Percentiles rank a stretch among this genome's conserved stretches.
phyloP scores from a whole-genome alignment of 2,329 filamentous ascomycete genomes.

The Exophiala mesophila region DNA sequence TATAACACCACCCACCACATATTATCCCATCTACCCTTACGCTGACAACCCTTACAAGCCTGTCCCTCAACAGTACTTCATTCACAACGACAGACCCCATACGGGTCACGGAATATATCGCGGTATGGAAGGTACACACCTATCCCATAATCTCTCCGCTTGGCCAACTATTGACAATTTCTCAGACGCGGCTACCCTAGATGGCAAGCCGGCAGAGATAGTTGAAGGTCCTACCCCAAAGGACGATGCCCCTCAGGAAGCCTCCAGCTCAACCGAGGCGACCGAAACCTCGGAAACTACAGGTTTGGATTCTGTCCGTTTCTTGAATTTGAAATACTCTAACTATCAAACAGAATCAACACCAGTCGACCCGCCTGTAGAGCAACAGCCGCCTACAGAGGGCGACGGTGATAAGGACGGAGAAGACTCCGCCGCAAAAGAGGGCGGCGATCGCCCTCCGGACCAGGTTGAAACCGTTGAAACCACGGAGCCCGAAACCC shows the following conservation, averaged over 20 bases:
- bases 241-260: conserved; percentile 1
- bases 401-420: conserved; percentile 17
- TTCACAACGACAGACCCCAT: not conserved
- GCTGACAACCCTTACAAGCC: conserved; percentile 23
- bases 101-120: not conserved
- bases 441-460: not conserved
- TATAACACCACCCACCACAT: conserved; percentile 20
- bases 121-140: conserved; percentile 17
- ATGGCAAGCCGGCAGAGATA: conserved; percentile 27
- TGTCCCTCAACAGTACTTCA: not conserved
- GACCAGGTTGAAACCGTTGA: conserved; percentile 2
- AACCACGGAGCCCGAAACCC: not conserved
- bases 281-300: not conserved
- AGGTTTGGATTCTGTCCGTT: conserved; percentile 8
- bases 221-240: conserved; percentile 31
- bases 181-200: conserved; percentile 17
- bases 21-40: conserved; percentile 16
- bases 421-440: conserved; percentile 2
- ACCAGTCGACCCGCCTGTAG: not conserved
- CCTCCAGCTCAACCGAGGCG: conserved; percentile 1
- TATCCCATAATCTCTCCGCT: conserved; percentile 5
- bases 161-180: conserved; percentile 31
- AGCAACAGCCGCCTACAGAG: conserved; percentile 21
- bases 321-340: not conserved
- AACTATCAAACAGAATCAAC: not conserved